Evolutionary conservation across 73 alveolate species (phyloP), one percentile per base, ranked within the genome.

Genomic region (Loxodes magnus): DNA sequence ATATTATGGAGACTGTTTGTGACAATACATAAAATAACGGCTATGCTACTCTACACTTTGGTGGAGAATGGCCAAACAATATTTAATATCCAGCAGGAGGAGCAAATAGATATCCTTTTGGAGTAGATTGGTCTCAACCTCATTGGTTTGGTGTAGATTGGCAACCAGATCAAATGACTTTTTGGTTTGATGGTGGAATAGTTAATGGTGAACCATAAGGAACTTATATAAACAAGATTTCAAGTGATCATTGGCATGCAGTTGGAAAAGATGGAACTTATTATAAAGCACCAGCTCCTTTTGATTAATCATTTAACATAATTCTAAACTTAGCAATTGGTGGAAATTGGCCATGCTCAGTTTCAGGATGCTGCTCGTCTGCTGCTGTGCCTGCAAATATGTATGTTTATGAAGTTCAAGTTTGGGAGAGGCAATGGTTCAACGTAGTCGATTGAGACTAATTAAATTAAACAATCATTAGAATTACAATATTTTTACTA

Each of bases 131-230:
- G 59, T n/a, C 9, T 22, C 9, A n/a, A n/a, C 59, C 51, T 14
- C 59, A 46, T 46, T 46, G 26, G 19, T 46, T 10, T 24, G 59
- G 59, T 1, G 27, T 46, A 25, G 59, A 46, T 12, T 46, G 59
- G 59, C 59, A 46, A 23, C 52, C 59, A 7, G 27, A 24, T 46
- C 27, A 22, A 25, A 21, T 46, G 0, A 46, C 7, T 21, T 46
- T 46, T 46, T 46, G 59, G 59, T 22, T 46, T 1, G 59, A 46
- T 46, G 59, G 43, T 10, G 20, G 17, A n/a, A 46, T 46, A 10
- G 34, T 46, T 46, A 24, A 46, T 46, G 59, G 59, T 9, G 17
- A 25, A n/a, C 7, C 16, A 21, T 37, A 41, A 1, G 15, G 17
- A 24, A 12, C 22, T 7, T 22, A 10, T 10, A 25, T 46, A 1